Conservation (phyloP, 345 rosid species). For the Populus tremula region DNA sequence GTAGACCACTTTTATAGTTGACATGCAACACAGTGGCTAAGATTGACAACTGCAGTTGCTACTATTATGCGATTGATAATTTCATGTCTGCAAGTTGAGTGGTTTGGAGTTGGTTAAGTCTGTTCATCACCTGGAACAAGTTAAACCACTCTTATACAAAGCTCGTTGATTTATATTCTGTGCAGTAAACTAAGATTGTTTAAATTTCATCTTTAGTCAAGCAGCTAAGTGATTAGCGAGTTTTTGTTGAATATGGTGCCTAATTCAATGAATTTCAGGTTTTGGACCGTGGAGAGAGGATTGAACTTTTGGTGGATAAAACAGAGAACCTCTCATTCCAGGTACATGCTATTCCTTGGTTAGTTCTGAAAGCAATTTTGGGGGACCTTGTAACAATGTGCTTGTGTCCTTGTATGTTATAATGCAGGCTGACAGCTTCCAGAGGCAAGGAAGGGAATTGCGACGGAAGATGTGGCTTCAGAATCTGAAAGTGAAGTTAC, state of each 20-base stretch:
- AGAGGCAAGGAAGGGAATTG: constrained; percentile 91
- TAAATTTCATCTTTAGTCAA: neutral
- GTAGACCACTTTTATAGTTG: neutral
- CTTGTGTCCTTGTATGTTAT: neutral
- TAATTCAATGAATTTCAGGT: constrained; percentile 46
- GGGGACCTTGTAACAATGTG: neutral
- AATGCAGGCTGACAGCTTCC: constrained; percentile 85
- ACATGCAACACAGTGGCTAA: neutral
- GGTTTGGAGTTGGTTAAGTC: neutral
- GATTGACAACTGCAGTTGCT: neutral
- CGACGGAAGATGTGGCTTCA: constrained; percentile 97
- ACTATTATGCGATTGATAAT: neutral
- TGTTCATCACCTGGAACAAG: neutral
- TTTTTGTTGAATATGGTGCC: neutral
- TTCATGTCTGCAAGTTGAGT: neutral
- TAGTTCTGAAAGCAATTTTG: neutral
- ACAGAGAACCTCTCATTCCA: constrained; percentile 88
- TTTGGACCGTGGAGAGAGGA: constrained; percentile 91
- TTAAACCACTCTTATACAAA: neutral
- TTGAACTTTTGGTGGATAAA: constrained; percentile 92
- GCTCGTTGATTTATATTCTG: neutral
- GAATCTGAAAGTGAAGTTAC: constrained; percentile 76
- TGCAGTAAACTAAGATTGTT: neutral
- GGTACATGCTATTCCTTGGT: constrained; percentile 29
- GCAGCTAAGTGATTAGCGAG: neutral